A percentile compares a stretch with the other conserved stretches of the same genome.
These are phyloP conservation scores for Xylaria scruposa DNA, from an alignment of 495 filamentous ascomycete species.

Conservation along the genomic window DNA sequence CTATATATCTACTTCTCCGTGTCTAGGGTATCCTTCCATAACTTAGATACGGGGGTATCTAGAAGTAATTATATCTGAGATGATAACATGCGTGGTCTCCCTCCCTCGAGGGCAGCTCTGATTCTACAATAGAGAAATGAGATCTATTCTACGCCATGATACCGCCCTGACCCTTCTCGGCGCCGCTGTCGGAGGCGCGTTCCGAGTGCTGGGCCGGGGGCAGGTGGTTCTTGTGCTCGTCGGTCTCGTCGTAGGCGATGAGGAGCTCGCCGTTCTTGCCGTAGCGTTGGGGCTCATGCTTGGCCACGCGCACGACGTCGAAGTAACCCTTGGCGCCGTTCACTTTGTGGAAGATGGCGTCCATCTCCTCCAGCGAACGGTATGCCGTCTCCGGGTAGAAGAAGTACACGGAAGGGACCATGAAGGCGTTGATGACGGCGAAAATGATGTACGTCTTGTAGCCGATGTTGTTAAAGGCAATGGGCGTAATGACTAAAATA, in stretches of 20 bases:
- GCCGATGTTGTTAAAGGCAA: conserved; percentile 69
- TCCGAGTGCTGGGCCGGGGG: conserved; percentile 24
- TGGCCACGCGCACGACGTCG: conserved; percentile 65
- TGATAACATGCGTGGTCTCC: background rate
- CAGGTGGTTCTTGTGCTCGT: conserved; percentile 41
- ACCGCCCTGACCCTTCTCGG: conserved; percentile 32
- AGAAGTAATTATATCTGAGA: conserved; percentile 10
- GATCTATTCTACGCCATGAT: background rate
- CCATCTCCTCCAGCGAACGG: conserved; percentile 78
- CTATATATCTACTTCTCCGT: conserved; percentile 18
- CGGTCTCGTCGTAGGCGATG: conserved; percentile 62
- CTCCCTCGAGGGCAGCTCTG: background rate
- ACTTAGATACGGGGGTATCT: conserved; percentile 9
- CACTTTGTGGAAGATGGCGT: conserved; percentile 73
- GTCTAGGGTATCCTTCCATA: conserved; percentile 1
- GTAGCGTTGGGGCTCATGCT: conserved; percentile 69
- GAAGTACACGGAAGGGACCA: conserved; percentile 73
- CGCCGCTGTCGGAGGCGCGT: conserved; percentile 24
- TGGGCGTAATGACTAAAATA: conserved; percentile 75
- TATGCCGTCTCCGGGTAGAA: conserved; percentile 80
- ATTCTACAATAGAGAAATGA: background rate
- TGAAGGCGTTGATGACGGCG: conserved; percentile 75
- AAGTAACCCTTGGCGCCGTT: conserved; percentile 57
- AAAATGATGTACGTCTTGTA: conserved; percentile 83
- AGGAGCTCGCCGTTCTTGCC: conserved; percentile 73